phyloP scores from a whole-genome alignment of 2,329 filamentous ascomycete species.

The Aspergillus phoenicis region DNA sequence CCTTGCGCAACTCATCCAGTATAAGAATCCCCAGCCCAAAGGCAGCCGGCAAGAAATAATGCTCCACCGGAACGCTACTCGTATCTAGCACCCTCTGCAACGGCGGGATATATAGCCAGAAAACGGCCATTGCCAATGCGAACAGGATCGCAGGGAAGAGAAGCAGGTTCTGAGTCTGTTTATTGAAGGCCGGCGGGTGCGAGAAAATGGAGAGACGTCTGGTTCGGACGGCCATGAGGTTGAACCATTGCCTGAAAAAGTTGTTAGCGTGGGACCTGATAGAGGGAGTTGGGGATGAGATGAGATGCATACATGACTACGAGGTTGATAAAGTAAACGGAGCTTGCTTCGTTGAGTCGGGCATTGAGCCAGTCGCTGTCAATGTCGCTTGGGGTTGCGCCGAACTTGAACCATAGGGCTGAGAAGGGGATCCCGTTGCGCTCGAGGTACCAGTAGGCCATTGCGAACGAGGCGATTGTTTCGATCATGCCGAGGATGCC shows the following conservation, averaged over 20 bases:
- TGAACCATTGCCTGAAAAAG: constrained; percentile 66
- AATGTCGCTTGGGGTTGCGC: constrained; percentile 55
- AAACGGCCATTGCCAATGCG: constrained; percentile 67
- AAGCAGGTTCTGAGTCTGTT: constrained; percentile 65
- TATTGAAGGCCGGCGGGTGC: constrained; percentile 69
- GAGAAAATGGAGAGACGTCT: constrained; percentile 69
- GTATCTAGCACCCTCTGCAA: constrained; percentile 66
- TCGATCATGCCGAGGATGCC: constrained; percentile 68
- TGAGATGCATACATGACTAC: constrained; percentile 67
- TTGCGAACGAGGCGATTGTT: constrained; percentile 62
- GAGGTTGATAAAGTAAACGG: constrained; percentile 77
- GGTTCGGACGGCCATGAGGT: constrained; percentile 69
- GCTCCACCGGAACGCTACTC: constrained; percentile 65
- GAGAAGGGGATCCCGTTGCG: constrained; percentile 65
- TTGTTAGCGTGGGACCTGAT: not conserved
- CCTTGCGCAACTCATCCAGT: constrained; percentile 70
- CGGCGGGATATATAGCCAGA: constrained; percentile 69
- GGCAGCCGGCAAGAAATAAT: constrained; percentile 75
- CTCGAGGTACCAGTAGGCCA: constrained; percentile 67
- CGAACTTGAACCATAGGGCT: constrained; percentile 69
- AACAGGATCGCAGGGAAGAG: constrained; percentile 73
- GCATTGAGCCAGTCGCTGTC: constrained; percentile 53
- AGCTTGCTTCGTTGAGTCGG: constrained; percentile 66
- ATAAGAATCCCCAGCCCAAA: constrained; percentile 68
- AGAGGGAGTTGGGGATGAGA: constrained; percentile 2